Conservation (phyloP, 2,329 filamentous ascomycete genomes). For the Pseudocercospora fijiensis region DNA sequence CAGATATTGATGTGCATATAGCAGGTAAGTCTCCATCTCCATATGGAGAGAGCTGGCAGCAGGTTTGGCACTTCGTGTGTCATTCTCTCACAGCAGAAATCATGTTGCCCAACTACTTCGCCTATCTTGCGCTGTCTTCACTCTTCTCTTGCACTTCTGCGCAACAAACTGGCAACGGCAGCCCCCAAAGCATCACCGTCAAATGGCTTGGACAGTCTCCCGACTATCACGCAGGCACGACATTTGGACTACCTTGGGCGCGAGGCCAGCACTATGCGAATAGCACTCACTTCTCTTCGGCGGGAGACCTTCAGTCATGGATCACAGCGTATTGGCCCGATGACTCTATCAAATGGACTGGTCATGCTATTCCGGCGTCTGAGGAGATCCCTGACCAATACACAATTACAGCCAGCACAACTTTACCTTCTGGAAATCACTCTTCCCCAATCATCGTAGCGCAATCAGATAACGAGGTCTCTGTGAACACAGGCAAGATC, state of each 20-base stretch:
- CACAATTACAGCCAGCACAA: slow-evolving; percentile 41
- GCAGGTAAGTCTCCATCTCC: background rate
- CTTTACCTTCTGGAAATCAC: slow-evolving; percentile 19
- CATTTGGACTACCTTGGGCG: slow-evolving; percentile 44
- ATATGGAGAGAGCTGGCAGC: background rate
- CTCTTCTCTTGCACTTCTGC: background rate
- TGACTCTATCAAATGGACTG: slow-evolving; percentile 62
- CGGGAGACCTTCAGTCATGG: slow-evolving; percentile 53
- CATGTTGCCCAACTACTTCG: background rate
- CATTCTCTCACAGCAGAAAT: background rate
- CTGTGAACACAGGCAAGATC: slow-evolving; percentile 39
- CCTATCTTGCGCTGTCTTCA: background rate
- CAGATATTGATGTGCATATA: background rate
- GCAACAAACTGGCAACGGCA: slow-evolving; percentile 2
- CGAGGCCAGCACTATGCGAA: slow-evolving; percentile 41
- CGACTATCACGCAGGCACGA: slow-evolving; percentile 35
- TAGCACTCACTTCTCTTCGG: slow-evolving; percentile 37
- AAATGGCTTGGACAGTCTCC: slow-evolving; percentile 19
- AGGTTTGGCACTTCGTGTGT: background rate
- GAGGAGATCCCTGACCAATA: slow-evolving; percentile 47
- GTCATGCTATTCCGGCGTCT: slow-evolving; percentile 53
- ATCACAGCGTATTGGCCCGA: slow-evolving; percentile 60
- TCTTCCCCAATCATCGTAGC: slow-evolving; percentile 32
- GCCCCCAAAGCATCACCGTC: slow-evolving; percentile 8
- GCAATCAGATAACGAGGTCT: slow-evolving; percentile 30